These are phyloP conservation scores for Hippophae gyantsensis DNA, from an alignment of 306 rosid species.

Conservation along the genomic window DNA sequence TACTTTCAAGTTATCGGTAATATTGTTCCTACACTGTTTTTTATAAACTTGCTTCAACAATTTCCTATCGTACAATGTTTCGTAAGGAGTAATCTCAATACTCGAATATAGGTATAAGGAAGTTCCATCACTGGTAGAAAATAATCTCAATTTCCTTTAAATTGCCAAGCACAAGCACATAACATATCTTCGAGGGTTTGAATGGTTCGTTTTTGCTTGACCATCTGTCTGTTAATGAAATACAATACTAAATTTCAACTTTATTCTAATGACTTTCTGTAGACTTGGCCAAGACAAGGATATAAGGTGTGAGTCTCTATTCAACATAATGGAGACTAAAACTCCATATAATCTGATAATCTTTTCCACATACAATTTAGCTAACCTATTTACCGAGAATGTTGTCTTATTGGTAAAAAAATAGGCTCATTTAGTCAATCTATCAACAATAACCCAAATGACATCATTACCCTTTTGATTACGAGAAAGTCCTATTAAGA, in stretches of 20 bases:
- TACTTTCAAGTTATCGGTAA: too few relatives aligned
- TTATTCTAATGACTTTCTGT: background rate
- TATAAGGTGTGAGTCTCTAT: background rate
- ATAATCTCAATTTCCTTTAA: background rate
- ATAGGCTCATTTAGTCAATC: background rate
- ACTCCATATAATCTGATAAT: background rate
- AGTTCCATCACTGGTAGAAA: background rate
- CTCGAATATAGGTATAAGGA: background rate
- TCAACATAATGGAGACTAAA: too few relatives aligned
- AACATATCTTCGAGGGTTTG: background rate
- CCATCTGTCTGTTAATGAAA: background rate
- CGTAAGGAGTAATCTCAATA: background rate
- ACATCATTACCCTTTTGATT: too few relatives aligned
- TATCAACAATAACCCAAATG: too few relatives aligned
- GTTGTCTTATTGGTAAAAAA: background rate
- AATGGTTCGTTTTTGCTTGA: background rate
- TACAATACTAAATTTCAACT: background rate
- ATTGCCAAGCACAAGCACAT: background rate
- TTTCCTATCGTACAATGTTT: background rate
- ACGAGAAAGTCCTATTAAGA: too few relatives aligned
- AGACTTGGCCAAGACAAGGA: background rate
- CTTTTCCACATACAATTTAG: background rate
- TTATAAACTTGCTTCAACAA: too few relatives aligned
- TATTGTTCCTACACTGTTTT: too few relatives aligned
- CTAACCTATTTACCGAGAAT: background rate